Evolutionary conservation across 352 stramenopile genomes (phyloP).

Genomic region (Phytopythium boreale): DNA sequence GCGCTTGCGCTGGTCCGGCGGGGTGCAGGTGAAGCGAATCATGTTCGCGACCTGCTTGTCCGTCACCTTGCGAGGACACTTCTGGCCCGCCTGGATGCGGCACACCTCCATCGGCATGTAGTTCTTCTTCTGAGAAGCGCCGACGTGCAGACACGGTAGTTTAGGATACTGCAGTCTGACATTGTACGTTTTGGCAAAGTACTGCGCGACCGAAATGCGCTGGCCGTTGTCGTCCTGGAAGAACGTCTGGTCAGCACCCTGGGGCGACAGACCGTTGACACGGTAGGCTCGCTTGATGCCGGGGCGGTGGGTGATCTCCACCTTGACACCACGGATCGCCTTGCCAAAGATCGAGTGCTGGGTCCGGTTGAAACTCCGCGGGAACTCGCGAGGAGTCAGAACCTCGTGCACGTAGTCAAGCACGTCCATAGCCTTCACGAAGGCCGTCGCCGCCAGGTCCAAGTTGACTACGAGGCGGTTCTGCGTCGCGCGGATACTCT

Average conservation of each 20-base stretch:
- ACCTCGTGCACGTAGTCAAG: conserved; percentile 43
- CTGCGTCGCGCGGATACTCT: conserved; percentile 67
- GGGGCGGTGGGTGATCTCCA: conserved; percentile 59
- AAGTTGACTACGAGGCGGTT: conserved; percentile 65
- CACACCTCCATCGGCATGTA: conserved; percentile 87
- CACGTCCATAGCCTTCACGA: conserved; percentile 60
- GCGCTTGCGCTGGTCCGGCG: conserved; percentile 49
- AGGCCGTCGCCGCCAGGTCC: conserved; percentile 67
- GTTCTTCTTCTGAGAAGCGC: conserved; percentile 65
- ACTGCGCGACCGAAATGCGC: conserved; percentile 47
- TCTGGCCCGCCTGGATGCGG: conserved; percentile 64
- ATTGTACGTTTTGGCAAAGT: conserved; percentile 56
- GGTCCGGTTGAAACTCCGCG: conserved; percentile 26
- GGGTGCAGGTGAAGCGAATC: conserved; percentile 68
- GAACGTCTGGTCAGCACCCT: conserved; percentile 40
- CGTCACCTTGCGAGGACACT: conserved; percentile 69
- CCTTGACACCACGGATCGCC: conserved; percentile 59
- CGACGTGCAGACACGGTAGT: conserved; percentile 79
- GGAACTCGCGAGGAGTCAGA: conserved; percentile 20
- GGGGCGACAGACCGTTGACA: conserved; percentile 57
- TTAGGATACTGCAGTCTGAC: conserved; percentile 58
- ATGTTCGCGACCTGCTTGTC: conserved; percentile 84
- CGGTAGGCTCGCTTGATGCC: conserved; percentile 56
- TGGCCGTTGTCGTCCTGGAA: conserved; percentile 58
- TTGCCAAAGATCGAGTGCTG: conserved; percentile 54